These are phyloP conservation scores for Dactylonectria macrodidyma DNA, from an alignment of 2,329 filamentous ascomycete genomes.

Conservation along the genomic window DNA sequence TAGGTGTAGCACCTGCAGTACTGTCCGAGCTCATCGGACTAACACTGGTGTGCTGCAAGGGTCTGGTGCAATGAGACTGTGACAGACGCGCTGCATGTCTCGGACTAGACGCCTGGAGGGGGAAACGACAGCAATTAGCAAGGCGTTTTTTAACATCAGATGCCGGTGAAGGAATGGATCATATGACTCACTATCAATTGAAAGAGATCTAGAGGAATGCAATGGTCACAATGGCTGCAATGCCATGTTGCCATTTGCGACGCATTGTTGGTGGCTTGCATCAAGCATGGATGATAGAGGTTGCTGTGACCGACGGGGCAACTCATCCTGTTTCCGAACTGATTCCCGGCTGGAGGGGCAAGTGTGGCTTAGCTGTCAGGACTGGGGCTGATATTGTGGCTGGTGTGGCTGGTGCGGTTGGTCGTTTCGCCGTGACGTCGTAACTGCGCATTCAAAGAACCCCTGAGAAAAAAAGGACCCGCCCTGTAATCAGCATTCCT, in stretches of 20 bases:
- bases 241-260: neutral
- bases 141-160: neutral
- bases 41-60: slow-evolving; percentile 25
- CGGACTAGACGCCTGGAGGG: neutral
- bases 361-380: slow-evolving; percentile 15
- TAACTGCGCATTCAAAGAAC: slow-evolving; percentile 26
- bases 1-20: slow-evolving; percentile 9
- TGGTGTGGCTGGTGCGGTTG: slow-evolving; percentile 18
- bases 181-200: neutral
- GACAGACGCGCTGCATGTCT: neutral
- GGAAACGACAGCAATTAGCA: neutral
- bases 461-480: slow-evolving; percentile 44
- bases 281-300: neutral
- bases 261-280: neutral
- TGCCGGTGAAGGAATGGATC: neutral
- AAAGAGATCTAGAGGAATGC: neutral
- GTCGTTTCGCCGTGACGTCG: slow-evolving; percentile 21
- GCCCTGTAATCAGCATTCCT: slow-evolving; percentile 37
- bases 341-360: neutral
- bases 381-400: neutral
- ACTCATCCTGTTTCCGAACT: neutral
- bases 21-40: slow-evolving; percentile 14
- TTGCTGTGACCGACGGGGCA: neutral
- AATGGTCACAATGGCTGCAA: neutral
- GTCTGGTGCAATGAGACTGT: slow-evolving; percentile 22